A percentile compares a stretch with the other conserved stretches of the same genome.
Evolutionary conservation across 805 yeast species (phyloP).

Genomic region (Zygoascus flipseniorum): DNA sequence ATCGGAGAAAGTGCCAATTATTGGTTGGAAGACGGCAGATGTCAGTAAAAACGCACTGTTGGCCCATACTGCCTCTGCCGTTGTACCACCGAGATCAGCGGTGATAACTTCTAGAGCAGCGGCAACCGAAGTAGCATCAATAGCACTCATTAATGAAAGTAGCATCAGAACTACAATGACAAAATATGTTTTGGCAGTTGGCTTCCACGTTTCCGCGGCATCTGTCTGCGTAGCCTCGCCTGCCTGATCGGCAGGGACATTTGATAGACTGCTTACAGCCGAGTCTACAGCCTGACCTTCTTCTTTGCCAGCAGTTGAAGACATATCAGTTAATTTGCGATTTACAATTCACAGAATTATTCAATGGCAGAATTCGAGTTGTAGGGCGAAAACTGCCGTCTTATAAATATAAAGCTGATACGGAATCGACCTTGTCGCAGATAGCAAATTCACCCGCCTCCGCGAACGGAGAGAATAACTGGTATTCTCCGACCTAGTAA

Average conservation of each 20-base stretch:
- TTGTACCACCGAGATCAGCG: slow-evolving; percentile 17
- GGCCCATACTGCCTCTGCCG: slow-evolving; percentile 24
- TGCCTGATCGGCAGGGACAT: not conserved
- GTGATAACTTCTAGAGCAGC: slow-evolving; percentile 12
- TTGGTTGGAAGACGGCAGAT: slow-evolving; percentile 14
- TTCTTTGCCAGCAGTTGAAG: no score
- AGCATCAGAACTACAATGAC: slow-evolving; percentile 6
- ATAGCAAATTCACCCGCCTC: no score
- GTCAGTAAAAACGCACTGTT: slow-evolving; percentile 24
- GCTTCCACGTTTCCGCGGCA: slow-evolving; percentile 9
- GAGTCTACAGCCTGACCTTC: not conserved
- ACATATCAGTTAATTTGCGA: no score
- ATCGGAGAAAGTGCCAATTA: slow-evolving; percentile 10
- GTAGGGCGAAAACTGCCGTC: no score
- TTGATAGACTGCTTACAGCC: not conserved
- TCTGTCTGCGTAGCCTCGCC: no score
- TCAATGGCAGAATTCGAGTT: no score
- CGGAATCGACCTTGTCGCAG: no score
- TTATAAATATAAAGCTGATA: no score
- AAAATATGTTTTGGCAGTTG: slow-evolving; percentile 8
- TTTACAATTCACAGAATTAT: no score
- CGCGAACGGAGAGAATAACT: no score
- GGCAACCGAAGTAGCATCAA: slow-evolving; percentile 15
- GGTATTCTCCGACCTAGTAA: no score
- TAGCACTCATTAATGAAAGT: slow-evolving; percentile 10